These are phyloP conservation scores for Talaromyces sp. DNA, from an alignment of 2,329 filamentous ascomycete species.

Conservation along the genomic window DNA sequence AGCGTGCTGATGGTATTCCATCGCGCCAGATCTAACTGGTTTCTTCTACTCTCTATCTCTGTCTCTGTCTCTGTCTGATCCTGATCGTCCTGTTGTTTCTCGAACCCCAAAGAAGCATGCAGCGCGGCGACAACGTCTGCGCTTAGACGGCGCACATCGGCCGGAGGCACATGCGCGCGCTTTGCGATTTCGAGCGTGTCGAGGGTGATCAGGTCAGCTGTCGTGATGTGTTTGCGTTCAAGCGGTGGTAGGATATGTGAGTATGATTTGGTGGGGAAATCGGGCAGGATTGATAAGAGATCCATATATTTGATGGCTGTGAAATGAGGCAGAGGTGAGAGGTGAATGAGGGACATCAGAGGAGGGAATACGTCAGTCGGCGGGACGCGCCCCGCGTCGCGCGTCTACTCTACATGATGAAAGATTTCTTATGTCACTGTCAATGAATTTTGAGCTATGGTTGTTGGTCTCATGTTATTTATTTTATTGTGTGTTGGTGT, in stretches of 20 bases:
- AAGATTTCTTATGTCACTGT: background rate
- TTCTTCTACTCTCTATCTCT: constrained; percentile 17
- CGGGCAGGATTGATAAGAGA: constrained; percentile 73
- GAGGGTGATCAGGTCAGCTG: constrained; percentile 77
- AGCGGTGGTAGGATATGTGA: constrained; percentile 70
- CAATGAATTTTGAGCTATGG: background rate
- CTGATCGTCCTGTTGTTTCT: constrained; percentile 3
- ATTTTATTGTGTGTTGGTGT: background rate
- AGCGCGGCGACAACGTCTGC: constrained; percentile 62
- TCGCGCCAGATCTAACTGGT: constrained; percentile 27
- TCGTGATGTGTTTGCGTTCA: constrained; percentile 70
- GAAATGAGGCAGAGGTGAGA: too few relatives aligned
- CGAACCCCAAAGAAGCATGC: constrained; percentile 53
- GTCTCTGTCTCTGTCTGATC: constrained; percentile 14
- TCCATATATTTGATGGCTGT: constrained; percentile 53
- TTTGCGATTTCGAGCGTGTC: constrained; percentile 78
- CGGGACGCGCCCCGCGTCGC: background rate
- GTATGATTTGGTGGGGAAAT: constrained; percentile 67
- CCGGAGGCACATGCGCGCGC: constrained; percentile 72
- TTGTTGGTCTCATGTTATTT: background rate
- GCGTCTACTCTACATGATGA: background rate
- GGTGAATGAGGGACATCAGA: too few relatives aligned
- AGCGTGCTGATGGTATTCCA: constrained; percentile 71
- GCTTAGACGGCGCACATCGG: constrained; percentile 70
- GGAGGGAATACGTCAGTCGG: background rate